Evolutionary conservation across 495 filamentous ascomycete genomes (phyloP), one percentile per base, ranked within the genome.

Genomic region (Aspergillus indologenus): DNA sequence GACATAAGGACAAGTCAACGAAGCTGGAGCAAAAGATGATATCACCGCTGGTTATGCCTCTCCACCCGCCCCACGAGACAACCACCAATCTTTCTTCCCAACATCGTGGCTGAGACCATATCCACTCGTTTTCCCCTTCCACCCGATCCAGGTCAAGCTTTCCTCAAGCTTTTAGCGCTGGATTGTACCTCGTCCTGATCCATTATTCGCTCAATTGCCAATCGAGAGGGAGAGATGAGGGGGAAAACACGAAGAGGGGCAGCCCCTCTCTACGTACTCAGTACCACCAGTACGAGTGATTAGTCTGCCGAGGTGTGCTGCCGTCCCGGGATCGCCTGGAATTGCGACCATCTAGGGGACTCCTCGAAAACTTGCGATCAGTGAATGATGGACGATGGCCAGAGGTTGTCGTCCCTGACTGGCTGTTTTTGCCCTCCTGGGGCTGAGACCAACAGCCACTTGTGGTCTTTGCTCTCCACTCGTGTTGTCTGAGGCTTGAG

Each of bases 161-260:
- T 66, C 60, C 60, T 55, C 40, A 66, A 66, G 63, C 63, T 62
- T 66, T 61, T 50, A 49, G 45, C 21, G 18, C 43, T 42, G 19
- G 2, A 11, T 40, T 43, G 43, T 44, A 29, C 60, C 44, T 58
- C 21, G 23, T 17, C 18, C 43, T 40, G 26, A 15, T 21, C 47
- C 45, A 24, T 53, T 22, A 61, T 64, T 65, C 58, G 62, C 55
- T 50, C 56, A 40, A 17, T 53, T 21, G 29, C 18, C 22, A 5
- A 60, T 56, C 51, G 26, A 29, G 34, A 29, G 3, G 3, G 26
- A 3, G 26, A 29, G 26, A 29, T 3, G 26, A 29, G 26, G 26
- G 26, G 34, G 34, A 2, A 40, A 40, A 40, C 7, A 40, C 6
- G 34, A 40, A 40, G 34, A 40, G 34, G 34, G 34, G 6, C 34